Conservation (phyloP, 2,329 filamentous ascomycete genomes). For the Trichoderma hamatum region DNA sequence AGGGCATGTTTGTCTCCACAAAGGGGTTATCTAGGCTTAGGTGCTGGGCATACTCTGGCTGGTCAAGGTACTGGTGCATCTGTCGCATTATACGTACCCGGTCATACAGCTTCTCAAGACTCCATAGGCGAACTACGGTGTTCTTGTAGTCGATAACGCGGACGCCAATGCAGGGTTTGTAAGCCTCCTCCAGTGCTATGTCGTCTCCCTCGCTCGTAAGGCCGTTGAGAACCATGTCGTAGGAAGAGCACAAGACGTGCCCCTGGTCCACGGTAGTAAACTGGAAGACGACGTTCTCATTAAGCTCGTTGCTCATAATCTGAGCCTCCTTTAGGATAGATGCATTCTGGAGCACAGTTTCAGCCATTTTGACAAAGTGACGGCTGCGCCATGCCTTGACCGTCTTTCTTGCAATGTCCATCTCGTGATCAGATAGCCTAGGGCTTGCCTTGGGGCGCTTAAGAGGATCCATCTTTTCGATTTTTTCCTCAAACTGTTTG, state of each 20-base stretch:
- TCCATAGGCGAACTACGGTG: conserved; percentile 88
- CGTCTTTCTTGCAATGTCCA: conserved; percentile 67
- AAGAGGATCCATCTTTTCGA: conserved; percentile 72
- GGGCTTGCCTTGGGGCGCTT: conserved; percentile 64
- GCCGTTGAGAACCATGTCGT: conserved; percentile 93
- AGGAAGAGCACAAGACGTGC: conserved; percentile 87
- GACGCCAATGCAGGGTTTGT: conserved; percentile 88
- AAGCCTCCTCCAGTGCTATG: conserved; percentile 74
- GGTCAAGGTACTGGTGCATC: conserved; percentile 94
- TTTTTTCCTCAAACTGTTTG: conserved; percentile 79
- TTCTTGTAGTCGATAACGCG: conserved; percentile 90
- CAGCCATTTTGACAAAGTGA: conserved; percentile 92
- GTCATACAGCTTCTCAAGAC: conserved; percentile 85
- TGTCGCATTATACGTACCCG: conserved; percentile 92
- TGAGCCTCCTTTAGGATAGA: conserved; percentile 91
- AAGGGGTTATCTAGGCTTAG: conserved; percentile 93
- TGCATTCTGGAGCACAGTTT: conserved; percentile 85
- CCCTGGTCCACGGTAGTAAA: conserved; percentile 90
- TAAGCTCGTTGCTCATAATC: conserved; percentile 95
- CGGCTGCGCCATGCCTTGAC: conserved; percentile 78
- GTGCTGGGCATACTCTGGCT: conserved; percentile 92
- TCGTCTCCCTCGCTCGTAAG: conserved; percentile 85
- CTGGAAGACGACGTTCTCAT: conserved; percentile 91
- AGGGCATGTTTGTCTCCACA: conserved; percentile 84
- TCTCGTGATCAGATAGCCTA: conserved; percentile 71